phyloP scores from a whole-genome alignment of 495 filamentous ascomycete species.

The Xylaria palmicola region DNA sequence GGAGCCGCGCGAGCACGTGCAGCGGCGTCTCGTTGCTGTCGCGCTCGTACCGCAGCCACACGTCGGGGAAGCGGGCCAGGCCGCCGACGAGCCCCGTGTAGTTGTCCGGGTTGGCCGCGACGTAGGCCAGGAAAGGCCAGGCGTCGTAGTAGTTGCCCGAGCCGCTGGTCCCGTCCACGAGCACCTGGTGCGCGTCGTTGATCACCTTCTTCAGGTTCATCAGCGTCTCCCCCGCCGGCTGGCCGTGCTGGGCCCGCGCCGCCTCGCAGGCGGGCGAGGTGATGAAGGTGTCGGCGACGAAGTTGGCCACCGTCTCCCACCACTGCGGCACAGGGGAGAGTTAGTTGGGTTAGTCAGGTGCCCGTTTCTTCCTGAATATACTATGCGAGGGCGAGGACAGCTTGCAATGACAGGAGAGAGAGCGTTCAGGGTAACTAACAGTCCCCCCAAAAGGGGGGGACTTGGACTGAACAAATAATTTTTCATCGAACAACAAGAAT shows the following conservation, averaged over 20 bases:
- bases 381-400: too few relatives aligned
- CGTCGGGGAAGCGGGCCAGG: slow-evolving; percentile 32
- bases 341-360: too few relatives aligned
- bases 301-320: slow-evolving; percentile 49
- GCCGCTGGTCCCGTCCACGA: slow-evolving; percentile 41
- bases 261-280: slow-evolving; percentile 36
- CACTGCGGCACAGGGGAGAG: too few relatives aligned
- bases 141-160: slow-evolving; percentile 39
- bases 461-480: too few relatives aligned
- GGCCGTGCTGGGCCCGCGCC: slow-evolving; percentile 29
- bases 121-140: slow-evolving; percentile 43
- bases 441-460: too few relatives aligned
- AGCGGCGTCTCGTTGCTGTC: slow-evolving; percentile 47
- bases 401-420: too few relatives aligned
- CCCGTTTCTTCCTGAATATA: too few relatives aligned
- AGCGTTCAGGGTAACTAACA: too few relatives aligned
- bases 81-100: slow-evolving; percentile 40
- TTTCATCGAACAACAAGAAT: too few relatives aligned
- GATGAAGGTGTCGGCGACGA: slow-evolving; percentile 46
- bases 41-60: slow-evolving; percentile 43
- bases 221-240: slow-evolving; percentile 35
- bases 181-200: slow-evolving; percentile 41
- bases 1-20: slow-evolving; percentile 37
- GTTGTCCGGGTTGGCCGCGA: slow-evolving; percentile 44
- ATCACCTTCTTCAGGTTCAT: slow-evolving; percentile 46